phyloP scores from a whole-genome alignment of 2,329 filamentous ascomycete genomes.

The Phyllosticta citriasiana region DNA sequence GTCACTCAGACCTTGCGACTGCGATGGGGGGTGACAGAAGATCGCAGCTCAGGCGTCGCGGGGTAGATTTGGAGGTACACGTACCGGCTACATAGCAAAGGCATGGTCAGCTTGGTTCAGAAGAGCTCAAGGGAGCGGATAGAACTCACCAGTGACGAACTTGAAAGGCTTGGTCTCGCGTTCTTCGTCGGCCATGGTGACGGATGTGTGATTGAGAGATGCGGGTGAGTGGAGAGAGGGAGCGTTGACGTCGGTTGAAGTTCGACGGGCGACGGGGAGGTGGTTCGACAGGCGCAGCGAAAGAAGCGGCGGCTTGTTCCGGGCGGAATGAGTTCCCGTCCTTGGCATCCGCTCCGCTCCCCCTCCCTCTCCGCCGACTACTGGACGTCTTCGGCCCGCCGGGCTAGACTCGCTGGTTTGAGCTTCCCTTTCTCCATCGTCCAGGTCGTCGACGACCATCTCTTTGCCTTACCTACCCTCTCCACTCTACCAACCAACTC shows the following conservation, averaged over 20 bases:
- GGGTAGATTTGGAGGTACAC: conserved; percentile 16
- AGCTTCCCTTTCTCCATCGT: not conserved
- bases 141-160: conserved; percentile 92
- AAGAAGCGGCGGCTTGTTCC: conserved; percentile 8
- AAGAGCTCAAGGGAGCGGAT: conserved; percentile 19
- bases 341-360: not conserved
- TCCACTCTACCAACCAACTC: conserved; percentile 20
- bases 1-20: not conserved
- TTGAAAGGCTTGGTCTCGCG: conserved; percentile 99
- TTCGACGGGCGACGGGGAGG: conserved; percentile 2
- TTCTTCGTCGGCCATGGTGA: conserved; percentile 85
- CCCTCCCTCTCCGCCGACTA: conserved; percentile 1
- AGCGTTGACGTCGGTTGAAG: conserved; percentile 22
- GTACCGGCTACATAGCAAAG: conserved; percentile 36
- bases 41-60: not conserved
- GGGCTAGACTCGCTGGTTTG: not conserved
- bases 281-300: conserved; percentile 7
- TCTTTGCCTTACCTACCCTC: conserved; percentile 17
- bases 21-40: not conserved
- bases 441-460: not conserved
- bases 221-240: conserved; percentile 16
- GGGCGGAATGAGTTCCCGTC: not conserved
- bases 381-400: conserved; percentile 21
- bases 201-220: conserved; percentile 28
- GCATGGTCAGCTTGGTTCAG: conserved; percentile 30